A percentile compares a stretch with the other conserved stretches of the same genome.
Evolutionary conservation across 2,329 filamentous ascomycete species (phyloP).

Genomic region (Ceratocystis huliohia): DNA sequence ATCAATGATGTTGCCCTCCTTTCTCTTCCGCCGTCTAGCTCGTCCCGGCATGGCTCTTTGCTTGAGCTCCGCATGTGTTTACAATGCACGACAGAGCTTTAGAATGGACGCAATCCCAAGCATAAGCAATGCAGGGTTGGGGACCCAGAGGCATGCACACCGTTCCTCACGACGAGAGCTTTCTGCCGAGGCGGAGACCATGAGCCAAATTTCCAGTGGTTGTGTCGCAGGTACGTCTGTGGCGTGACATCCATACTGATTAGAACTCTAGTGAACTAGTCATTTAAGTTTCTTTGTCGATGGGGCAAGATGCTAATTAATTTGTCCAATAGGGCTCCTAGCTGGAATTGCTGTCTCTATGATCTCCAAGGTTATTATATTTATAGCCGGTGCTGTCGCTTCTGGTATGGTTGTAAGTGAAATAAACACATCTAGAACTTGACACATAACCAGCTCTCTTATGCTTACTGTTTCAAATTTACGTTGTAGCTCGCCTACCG

Average conservation of each 20-base stretch:
- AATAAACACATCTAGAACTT: not conserved
- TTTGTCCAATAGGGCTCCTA: constrained; percentile 39
- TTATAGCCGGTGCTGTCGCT: constrained; percentile 53
- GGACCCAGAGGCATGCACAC: not conserved
- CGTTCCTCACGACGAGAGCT: not conserved
- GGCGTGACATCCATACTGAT: not conserved
- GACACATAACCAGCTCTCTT: not conserved
- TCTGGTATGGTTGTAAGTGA: constrained; percentile 48
- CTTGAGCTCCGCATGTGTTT: not conserved
- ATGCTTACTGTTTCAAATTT: constrained; percentile 11
- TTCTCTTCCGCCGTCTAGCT: not conserved
- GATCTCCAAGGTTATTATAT: constrained; percentile 57
- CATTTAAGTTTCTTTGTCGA: not conserved
- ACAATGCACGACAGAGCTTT: constrained; percentile 3
- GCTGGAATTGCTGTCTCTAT: constrained; percentile 52
- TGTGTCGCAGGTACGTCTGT: constrained; percentile 37
- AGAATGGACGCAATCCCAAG: constrained; percentile 12
- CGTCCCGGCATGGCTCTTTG: constrained; percentile 3
- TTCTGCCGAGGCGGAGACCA: constrained; percentile 15
- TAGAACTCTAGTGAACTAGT: not conserved
- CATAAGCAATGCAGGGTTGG: not conserved
- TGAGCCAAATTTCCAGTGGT: constrained; percentile 39
- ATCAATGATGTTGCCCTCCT: not conserved
- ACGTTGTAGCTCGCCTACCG: constrained; percentile 32
- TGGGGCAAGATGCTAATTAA: not conserved